Evolutionary conservation across 2,329 filamentous ascomycete genomes (phyloP), one percentile per base, ranked within the genome.

Genomic region (Paraconiothyrium brasiliense): DNA sequence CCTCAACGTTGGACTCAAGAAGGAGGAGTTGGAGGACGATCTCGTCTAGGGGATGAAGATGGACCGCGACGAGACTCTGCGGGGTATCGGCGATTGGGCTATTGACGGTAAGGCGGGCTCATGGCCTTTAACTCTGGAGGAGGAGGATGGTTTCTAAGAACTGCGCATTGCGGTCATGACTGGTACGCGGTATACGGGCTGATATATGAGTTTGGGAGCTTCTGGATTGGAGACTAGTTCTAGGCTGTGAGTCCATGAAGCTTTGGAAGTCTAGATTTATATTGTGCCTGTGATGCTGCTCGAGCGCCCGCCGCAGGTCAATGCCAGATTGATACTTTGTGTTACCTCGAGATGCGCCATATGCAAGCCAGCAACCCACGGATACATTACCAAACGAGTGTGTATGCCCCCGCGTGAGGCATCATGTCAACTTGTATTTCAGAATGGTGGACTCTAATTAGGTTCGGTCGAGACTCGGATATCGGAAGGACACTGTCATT

Each of bases 21-120:
- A 52, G 49, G 16, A 52, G 32, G 49, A 54, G 35, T 20, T n/a
- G 13, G 22, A 43, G 16, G 48, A 51, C 16, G 48, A 51, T 14
- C 30, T 32, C 14, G 13, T 48, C 24, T 48, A 48, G 46, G 46
- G 20, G 20, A 41, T 41, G 39, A 14, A 7, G 39, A 41, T 41
- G 39, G 39, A 41, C 5, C 16, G 2, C 7, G 14, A n/a, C 14
- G 39, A 41, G 16, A 41, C 16, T n/a, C n/a, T 41, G 39, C 39
- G 14, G 1, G 39, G 39, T 6, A 2, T 41, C 4, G 39, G 39
- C n/a, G 13, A 16, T 7, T 41, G 39, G 39, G n/a, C n/a, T 9
- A 41, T n/a, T 4, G 39, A 41, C n/a, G 4, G 11, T 13, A 8
- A n/a, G 8, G 6, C 7, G 3, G 27, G 16, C n/a, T 41, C 16